These are phyloP conservation scores for Emiliania huxleyi DNA, from an alignment of 78 protist species.

Conservation along the genomic window DNA sequence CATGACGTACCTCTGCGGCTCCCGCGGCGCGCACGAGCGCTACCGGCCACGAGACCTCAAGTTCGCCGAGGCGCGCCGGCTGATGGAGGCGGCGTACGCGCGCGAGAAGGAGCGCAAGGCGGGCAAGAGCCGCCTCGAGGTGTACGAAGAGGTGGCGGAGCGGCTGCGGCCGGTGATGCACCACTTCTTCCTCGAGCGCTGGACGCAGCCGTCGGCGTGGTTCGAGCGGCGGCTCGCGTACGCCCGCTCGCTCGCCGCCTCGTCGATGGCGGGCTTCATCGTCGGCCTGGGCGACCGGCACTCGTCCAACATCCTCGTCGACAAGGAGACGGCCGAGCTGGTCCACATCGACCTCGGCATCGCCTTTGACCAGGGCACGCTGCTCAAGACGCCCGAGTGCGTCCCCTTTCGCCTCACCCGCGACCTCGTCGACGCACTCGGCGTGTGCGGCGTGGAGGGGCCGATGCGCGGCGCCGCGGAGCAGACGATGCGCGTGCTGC, in stretches of 20 bases:
- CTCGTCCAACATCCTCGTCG: slow-evolving; percentile 72
- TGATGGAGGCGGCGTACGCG: neutral
- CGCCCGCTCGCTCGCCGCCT: slow-evolving; percentile 64
- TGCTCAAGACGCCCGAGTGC: slow-evolving; percentile 62
- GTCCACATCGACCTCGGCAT: slow-evolving; percentile 86
- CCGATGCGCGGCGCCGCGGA: slow-evolving; percentile 47
- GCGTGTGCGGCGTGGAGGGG: slow-evolving; percentile 65
- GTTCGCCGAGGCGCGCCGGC: neutral
- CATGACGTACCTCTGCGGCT: slow-evolving; percentile 45
- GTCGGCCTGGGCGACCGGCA: slow-evolving; percentile 92
- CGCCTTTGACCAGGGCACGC: slow-evolving; percentile 75
- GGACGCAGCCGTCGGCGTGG: slow-evolving; percentile 57
- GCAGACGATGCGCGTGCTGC: slow-evolving; percentile 48
- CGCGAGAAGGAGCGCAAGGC: neutral
- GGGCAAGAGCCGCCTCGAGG: neutral
- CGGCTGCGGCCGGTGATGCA: slow-evolving; percentile 75
- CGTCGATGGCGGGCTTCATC: slow-evolving; percentile 71
- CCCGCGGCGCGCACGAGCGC: slow-evolving; percentile 48
- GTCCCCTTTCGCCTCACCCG: slow-evolving; percentile 77
- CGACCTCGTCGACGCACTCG: slow-evolving; percentile 71
- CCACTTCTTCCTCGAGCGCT: slow-evolving; percentile 70
- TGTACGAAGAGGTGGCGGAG: neutral
- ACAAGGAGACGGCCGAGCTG: slow-evolving; percentile 68
- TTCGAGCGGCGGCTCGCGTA: slow-evolving; percentile 46
- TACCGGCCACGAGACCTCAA: slow-evolving; percentile 16